Conservation (phyloP, 2,329 filamentous ascomycete genomes). For the Pyrenochaeta sp. region DNA sequence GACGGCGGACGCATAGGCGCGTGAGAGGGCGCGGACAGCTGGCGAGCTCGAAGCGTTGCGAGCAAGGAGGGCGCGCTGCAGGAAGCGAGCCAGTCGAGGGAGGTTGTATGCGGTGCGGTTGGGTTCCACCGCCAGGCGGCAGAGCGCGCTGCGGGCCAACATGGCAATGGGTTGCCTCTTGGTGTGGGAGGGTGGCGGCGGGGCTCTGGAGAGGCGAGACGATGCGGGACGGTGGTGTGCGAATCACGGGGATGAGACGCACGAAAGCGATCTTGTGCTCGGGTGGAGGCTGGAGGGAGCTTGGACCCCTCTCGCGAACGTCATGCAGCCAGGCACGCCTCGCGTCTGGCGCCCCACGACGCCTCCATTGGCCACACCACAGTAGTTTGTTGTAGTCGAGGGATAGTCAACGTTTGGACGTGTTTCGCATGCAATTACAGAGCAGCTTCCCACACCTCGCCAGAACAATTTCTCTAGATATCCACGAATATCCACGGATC, state of each 20-base stretch:
- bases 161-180: slow-evolving; percentile 26
- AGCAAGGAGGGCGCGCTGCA: slow-evolving; percentile 30
- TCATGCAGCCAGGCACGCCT: slow-evolving; percentile 20
- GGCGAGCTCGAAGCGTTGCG: slow-evolving; percentile 31
- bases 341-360: slow-evolving; percentile 13
- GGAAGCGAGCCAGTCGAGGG: slow-evolving; percentile 40
- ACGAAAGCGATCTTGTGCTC: neutral
- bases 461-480: slow-evolving; percentile 10
- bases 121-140: slow-evolving; percentile 45
- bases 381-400: too few relatives aligned
- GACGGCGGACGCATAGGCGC: slow-evolving; percentile 30
- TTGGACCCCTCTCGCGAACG: slow-evolving; percentile 12
- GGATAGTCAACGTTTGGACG: too few relatives aligned
- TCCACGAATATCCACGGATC: too few relatives aligned
- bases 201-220: slow-evolving; percentile 29
- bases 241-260: neutral
- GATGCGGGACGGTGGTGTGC: slow-evolving; percentile 11
- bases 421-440: too few relatives aligned
- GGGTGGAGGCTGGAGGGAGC: slow-evolving; percentile 17
- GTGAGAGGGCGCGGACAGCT: slow-evolving; percentile 28
- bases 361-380: slow-evolving; percentile 1
- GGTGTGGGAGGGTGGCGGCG: slow-evolving; percentile 12
- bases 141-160: slow-evolving; percentile 46
- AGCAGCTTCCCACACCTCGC: too few relatives aligned
- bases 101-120: slow-evolving; percentile 46